Conservation (phyloP, 2,329 filamentous ascomycete genomes). For the Zopfia rhizophila region DNA sequence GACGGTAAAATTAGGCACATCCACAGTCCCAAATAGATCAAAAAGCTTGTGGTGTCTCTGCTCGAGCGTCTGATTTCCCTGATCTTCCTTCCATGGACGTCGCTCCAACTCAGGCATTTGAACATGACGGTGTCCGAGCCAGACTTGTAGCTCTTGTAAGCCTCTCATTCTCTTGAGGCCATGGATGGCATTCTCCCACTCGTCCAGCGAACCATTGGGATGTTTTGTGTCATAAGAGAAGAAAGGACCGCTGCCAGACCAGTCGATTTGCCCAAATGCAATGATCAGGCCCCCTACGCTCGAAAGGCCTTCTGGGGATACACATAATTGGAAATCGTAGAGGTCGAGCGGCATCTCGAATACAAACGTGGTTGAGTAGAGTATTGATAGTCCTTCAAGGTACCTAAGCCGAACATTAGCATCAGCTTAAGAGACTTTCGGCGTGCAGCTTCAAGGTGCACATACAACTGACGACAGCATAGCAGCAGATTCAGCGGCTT, state of each 20-base stretch:
- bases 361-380: conserved; percentile 23
- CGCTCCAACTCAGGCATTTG: conserved; percentile 9
- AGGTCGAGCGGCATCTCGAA: conserved; percentile 18
- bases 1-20: conserved; percentile 17
- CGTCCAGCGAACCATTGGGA: neutral
- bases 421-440: conserved; percentile 9
- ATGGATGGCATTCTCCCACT: conserved; percentile 11
- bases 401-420: conserved; percentile 12
- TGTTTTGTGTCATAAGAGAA: neutral
- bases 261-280: conserved; percentile 16
- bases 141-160: conserved; percentile 17
- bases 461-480: conserved; percentile 22
- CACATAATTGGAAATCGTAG: conserved; percentile 17
- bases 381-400: conserved; percentile 13
- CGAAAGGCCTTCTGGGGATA: conserved; percentile 15
- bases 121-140: conserved; percentile 6
- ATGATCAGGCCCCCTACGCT: conserved; percentile 18
- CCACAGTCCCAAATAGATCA: conserved; percentile 12
- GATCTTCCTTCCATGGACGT: conserved; percentile 13
- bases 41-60: conserved; percentile 18
- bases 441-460: conserved; percentile 4
- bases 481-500: conserved; percentile 17
- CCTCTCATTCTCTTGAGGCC: conserved; percentile 9
- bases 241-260: conserved; percentile 12
- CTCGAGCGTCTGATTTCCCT: conserved; percentile 9